Evolutionary conservation across 768 basidiomycete species (phyloP).

Genomic region (Cystofilobasidium capitatum): DNA sequence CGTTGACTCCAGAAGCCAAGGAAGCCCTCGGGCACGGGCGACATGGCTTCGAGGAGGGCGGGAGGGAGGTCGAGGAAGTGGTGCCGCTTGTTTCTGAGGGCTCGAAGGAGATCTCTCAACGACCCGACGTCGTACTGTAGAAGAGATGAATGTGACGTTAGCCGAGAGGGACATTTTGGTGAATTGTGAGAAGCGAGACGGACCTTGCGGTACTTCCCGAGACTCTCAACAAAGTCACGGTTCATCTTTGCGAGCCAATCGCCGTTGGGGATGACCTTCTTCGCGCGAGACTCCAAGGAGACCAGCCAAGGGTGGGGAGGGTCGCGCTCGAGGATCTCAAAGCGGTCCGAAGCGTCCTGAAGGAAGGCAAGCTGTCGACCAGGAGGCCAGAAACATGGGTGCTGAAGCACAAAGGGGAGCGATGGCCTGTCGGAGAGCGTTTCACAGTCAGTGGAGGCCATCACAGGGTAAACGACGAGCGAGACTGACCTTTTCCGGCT

Average conservation of each 20-base stretch:
- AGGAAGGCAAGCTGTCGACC: conserved; percentile 77
- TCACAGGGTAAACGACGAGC: conserved; percentile 8
- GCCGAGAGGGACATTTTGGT: not conserved
- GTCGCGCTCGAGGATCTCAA: conserved; percentile 94
- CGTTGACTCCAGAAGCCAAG: conserved; percentile 75
- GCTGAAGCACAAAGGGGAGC: conserved; percentile 72
- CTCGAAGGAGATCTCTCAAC: conserved; percentile 83
- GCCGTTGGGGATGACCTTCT: conserved; percentile 52
- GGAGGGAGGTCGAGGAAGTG: conserved; percentile 55
- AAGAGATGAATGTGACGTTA: not conserved
- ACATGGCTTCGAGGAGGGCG: conserved; percentile 75
- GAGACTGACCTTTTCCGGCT: conserved; percentile 58
- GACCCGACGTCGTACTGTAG: conserved; percentile 67
- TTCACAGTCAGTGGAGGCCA: not conserved
- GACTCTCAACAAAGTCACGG: conserved; percentile 79
- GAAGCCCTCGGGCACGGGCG: conserved; percentile 86
- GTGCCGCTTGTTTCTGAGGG: conserved; percentile 71
- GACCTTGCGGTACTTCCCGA: conserved; percentile 85
- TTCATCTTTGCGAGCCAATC: conserved; percentile 86
- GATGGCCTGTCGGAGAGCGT: conserved; percentile 56
- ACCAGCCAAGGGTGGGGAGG: conserved; percentile 69
- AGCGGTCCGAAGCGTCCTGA: conserved; percentile 95
- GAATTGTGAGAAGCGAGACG: not conserved
- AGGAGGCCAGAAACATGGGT: conserved; percentile 96
- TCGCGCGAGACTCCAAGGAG: conserved; percentile 61